Evolutionary conservation across 2,329 filamentous ascomycete genomes (phyloP).

Genomic region (Aspergillus thermomutatus): DNA sequence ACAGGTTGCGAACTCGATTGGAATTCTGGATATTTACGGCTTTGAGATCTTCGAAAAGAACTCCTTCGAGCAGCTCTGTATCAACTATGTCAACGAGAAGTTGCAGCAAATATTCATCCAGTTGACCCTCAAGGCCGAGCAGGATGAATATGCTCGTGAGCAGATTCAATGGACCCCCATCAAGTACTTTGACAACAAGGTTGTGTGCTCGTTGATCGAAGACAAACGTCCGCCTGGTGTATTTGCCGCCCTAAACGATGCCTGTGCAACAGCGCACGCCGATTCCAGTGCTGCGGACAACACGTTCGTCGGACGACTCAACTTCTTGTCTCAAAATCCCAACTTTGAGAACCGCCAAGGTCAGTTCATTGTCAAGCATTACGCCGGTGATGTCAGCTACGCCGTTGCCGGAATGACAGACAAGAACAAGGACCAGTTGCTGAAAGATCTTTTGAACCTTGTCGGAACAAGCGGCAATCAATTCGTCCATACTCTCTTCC

Average conservation of each 20-base stretch:
- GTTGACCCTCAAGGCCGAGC: constrained; percentile 90
- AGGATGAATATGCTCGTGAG: constrained; percentile 93
- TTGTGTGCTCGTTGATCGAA: constrained; percentile 96
- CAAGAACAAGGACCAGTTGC: constrained; percentile 97
- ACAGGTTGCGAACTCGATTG: constrained; percentile 76
- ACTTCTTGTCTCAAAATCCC: constrained; percentile 78
- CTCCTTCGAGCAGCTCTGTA: constrained; percentile 97
- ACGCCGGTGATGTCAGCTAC: constrained; percentile 94
- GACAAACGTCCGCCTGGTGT: constrained; percentile 85
- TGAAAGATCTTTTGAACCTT: constrained; percentile 89
- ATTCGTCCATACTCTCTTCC: constrained; percentile 87
- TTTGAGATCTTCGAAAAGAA: constrained; percentile 99
- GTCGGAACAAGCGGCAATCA: constrained; percentile 78
- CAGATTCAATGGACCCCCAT: constrained; percentile 99
- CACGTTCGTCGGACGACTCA: constrained; percentile 91
- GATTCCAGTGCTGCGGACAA: constrained; percentile 91
- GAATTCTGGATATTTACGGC: constrained; percentile 97
- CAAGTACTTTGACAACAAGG: constrained; percentile 99
- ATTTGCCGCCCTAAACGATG: constrained; percentile 94
- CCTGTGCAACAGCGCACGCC: constrained; percentile 95
- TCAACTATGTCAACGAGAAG: constrained; percentile 99
- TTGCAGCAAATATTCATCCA: constrained; percentile 99
- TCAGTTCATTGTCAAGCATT: constrained; percentile 98
- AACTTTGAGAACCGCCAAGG: constrained; percentile 91
- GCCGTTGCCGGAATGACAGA: constrained; percentile 96